A percentile compares a stretch with the other conserved stretches of the same genome.
phyloP scores from a whole-genome alignment of 352 stramenopile species.

The Peronosclerospora sorghi region DNA sequence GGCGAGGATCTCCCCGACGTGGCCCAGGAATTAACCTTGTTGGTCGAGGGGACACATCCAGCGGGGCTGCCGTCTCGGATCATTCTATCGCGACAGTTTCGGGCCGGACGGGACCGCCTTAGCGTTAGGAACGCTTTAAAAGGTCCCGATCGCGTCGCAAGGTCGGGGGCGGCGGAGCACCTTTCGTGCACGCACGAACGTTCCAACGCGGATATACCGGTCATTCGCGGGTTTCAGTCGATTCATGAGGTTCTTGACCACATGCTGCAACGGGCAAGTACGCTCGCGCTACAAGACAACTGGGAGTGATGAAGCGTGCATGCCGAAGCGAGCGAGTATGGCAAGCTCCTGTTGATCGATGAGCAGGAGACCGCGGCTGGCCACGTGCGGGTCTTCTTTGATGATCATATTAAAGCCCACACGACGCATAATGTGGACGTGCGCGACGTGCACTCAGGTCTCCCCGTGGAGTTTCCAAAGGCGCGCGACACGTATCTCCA shows the following conservation, averaged over 20 bases:
- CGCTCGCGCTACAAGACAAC: neutral
- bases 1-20: conserved; percentile 71
- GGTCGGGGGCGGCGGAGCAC: no score
- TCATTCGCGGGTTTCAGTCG: conserved; percentile 43
- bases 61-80: conserved; percentile 32
- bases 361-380: neutral
- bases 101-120: conserved; percentile 39
- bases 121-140: conserved; percentile 46
- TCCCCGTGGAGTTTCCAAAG: conserved; percentile 41
- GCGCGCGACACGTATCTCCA: conserved; percentile 44
- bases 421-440: conserved; percentile 76
- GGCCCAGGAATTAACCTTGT: conserved; percentile 55
- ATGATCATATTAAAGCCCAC: conserved; percentile 71
- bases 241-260: conserved; percentile 31
- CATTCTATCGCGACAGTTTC: conserved; percentile 71
- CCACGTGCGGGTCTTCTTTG: conserved; percentile 46
- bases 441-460: conserved; percentile 37
- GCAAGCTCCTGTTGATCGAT: conserved; percentile 60
- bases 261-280: conserved; percentile 15
- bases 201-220: conserved; percentile 34
- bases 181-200: conserved; percentile 21
- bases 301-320: conserved; percentile 16
- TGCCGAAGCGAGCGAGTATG: conserved; percentile 61
- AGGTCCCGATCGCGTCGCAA: no score
- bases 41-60: conserved; percentile 56